These are phyloP conservation scores for Saturnispora kantuleensis DNA, from an alignment of 805 yeast genomes.

Conservation along the genomic window DNA sequence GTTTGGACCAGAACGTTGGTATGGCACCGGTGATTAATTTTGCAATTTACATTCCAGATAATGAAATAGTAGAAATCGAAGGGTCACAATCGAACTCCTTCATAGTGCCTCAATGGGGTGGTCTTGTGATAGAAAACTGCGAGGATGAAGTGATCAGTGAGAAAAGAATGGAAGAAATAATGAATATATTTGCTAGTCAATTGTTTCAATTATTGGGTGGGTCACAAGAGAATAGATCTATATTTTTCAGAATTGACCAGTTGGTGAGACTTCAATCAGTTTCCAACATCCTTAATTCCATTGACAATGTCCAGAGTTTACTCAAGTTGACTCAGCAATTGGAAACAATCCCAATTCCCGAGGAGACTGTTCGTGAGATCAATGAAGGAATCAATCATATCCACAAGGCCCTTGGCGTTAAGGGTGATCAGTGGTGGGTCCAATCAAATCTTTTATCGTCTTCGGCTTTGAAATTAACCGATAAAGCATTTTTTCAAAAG, in stretches of 20 bases:
- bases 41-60: conserved; percentile 53
- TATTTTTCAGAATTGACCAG: conserved; percentile 54
- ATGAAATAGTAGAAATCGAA: conserved; percentile 35
- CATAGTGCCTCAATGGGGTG: conserved; percentile 87
- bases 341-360: conserved; percentile 77
- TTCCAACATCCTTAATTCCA: conserved; percentile 50
- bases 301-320: conserved; percentile 66
- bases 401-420: conserved; percentile 27
- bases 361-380: conserved; percentile 52
- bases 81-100: conserved; percentile 45
- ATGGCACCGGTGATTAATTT: conserved; percentile 63
- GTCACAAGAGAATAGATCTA: conserved; percentile 39
- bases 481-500: conserved; percentile 80
- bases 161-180: conserved; percentile 25
- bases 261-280: conserved; percentile 50
- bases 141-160: conserved; percentile 10
- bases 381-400: conserved; percentile 33
- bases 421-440: conserved; percentile 25
- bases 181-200: conserved; percentile 68
- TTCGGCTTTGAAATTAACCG: conserved; percentile 50
- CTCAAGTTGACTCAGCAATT: conserved; percentile 58
- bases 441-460: conserved; percentile 34
- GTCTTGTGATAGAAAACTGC: conserved; percentile 44
- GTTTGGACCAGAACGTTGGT: conserved; percentile 37
- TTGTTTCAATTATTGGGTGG: conserved; percentile 65